Evolutionary conservation across 495 filamentous ascomycete genomes (phyloP).

Genomic region (Friedmanniomyces endolithicus): DNA sequence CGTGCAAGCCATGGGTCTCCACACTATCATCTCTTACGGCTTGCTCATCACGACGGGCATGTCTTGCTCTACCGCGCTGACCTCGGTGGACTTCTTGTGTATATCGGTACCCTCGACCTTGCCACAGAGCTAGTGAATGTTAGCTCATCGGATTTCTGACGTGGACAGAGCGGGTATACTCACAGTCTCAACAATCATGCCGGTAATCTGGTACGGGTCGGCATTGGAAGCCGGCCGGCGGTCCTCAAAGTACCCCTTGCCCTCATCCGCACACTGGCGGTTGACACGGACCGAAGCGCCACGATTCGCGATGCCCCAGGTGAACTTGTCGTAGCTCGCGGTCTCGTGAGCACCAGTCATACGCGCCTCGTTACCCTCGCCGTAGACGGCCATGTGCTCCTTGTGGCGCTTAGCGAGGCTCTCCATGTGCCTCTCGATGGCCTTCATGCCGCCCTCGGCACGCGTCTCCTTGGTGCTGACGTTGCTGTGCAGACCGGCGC

Average conservation of each 20-base stretch:
- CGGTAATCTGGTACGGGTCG: slow-evolving; percentile 92
- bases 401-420: slow-evolving; percentile 78
- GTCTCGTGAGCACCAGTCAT: slow-evolving; percentile 96
- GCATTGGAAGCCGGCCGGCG: slow-evolving; percentile 89
- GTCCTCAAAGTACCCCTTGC: slow-evolving; percentile 98
- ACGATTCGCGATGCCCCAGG: slow-evolving; percentile 91
- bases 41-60: slow-evolving; percentile 24
- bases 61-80: slow-evolving; percentile 20
- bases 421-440: slow-evolving; percentile 74
- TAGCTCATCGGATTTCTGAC: neutral
- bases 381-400: slow-evolving; percentile 97
- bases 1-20: too few species aligned
- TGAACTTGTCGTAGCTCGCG: slow-evolving; percentile 83
- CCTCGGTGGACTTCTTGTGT: slow-evolving; percentile 19
- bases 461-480: slow-evolving; percentile 82
- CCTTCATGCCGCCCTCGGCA: slow-evolving; percentile 85
- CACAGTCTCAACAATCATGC: slow-evolving; percentile 73
- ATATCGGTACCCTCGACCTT: slow-evolving; percentile 32
- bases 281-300: slow-evolving; percentile 90
- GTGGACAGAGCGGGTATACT: neutral
- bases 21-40: slow-evolving; percentile 15
- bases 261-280: slow-evolving; percentile 76
- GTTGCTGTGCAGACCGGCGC: slow-evolving; percentile 94
- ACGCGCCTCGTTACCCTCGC: slow-evolving; percentile 82
- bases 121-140: slow-evolving; percentile 24